Percentiles rank a stretch among this genome's conserved stretches.
These are phyloP conservation scores for Fusarium sp. DNA, from an alignment of 2,329 filamentous ascomycete genomes.

Conservation along the genomic window DNA sequence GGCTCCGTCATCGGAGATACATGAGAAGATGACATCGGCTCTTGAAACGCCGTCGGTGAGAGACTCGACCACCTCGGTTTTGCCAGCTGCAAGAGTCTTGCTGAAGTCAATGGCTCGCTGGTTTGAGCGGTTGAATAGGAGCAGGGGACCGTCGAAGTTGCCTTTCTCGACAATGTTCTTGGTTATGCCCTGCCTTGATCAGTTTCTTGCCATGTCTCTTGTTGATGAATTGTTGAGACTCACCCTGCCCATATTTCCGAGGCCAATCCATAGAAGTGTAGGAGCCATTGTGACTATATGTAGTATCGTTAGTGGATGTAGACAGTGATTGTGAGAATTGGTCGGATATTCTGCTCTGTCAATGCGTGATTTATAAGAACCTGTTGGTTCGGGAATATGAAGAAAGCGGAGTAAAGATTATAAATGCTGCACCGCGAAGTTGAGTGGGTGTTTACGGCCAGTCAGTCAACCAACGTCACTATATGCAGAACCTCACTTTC, in stretches of 20 bases:
- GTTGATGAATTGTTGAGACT: slow-evolving; percentile 45
- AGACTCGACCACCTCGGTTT: slow-evolving; percentile 71
- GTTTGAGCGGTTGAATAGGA: slow-evolving; percentile 83
- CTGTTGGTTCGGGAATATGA: background rate
- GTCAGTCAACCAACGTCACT: too few relatives aligned
- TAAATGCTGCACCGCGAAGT: background rate
- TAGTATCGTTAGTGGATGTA: background rate
- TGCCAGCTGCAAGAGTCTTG: slow-evolving; percentile 67
- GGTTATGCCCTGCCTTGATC: slow-evolving; percentile 75
- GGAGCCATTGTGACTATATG: slow-evolving; percentile 58
- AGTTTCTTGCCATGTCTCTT: background rate
- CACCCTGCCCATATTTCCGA: slow-evolving; percentile 89
- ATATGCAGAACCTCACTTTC: too few relatives aligned
- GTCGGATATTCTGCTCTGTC: background rate
- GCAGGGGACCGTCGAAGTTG: slow-evolving; percentile 74
- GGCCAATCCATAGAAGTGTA: slow-evolving; percentile 80
- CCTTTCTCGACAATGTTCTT: slow-evolving; percentile 86
- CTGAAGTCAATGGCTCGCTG: slow-evolving; percentile 73
- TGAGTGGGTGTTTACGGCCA: slow-evolving; percentile 10
- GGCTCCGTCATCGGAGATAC: slow-evolving; percentile 80
- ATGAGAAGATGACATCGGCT: slow-evolving; percentile 84
- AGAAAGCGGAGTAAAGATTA: slow-evolving; percentile 6
- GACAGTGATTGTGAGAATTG: background rate
- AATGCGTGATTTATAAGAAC: slow-evolving; percentile 1
- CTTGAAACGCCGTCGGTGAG: slow-evolving; percentile 73